Conservation (phyloP, 2,329 filamentous ascomycete species). For the Pseudocercospora crystallina region DNA sequence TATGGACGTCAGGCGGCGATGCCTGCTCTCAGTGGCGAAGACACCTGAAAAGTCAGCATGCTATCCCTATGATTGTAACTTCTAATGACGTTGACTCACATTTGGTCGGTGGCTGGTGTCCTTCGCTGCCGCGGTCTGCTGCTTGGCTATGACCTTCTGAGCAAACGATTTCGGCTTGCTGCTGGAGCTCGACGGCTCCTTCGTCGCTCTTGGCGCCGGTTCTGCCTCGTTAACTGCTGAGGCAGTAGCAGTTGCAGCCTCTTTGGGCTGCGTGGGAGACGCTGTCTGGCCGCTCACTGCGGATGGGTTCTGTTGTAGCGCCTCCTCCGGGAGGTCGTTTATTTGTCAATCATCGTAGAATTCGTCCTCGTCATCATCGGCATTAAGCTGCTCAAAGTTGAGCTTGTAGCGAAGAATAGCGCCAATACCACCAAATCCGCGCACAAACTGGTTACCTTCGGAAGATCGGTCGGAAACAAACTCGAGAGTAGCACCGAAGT, state of each 20-base stretch:
- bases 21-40: constrained; percentile 29
- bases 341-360: constrained; percentile 94
- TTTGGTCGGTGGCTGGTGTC: constrained; percentile 27
- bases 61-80: background rate
- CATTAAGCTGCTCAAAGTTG: constrained; percentile 98
- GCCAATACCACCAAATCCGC: constrained; percentile 97
- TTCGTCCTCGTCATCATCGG: constrained; percentile 73
- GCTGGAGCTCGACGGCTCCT: constrained; percentile 5
- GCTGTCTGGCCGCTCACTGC: constrained; percentile 53
- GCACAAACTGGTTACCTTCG: constrained; percentile 99
- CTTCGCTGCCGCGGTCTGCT: constrained; percentile 20
- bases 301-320: constrained; percentile 69
- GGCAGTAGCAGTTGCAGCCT: constrained; percentile 31
- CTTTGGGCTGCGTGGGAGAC: constrained; percentile 46
- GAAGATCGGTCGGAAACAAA: constrained; percentile 97
- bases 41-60: constrained; percentile 23
- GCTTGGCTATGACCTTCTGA: constrained; percentile 22
- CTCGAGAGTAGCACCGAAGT: constrained; percentile 92
- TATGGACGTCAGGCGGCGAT: constrained; percentile 16
- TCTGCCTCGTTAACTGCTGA: constrained; percentile 26
- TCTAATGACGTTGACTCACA: constrained; percentile 14
- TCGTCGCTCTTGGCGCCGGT: constrained; percentile 6
- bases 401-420: constrained; percentile 98
- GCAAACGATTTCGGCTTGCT: constrained; percentile 18
- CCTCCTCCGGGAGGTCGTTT: constrained; percentile 63